Evolutionary conservation across 2,329 filamentous ascomycete species (phyloP), one percentile per base, ranked within the genome.

Genomic region (Paramyrothecium roridum): DNA sequence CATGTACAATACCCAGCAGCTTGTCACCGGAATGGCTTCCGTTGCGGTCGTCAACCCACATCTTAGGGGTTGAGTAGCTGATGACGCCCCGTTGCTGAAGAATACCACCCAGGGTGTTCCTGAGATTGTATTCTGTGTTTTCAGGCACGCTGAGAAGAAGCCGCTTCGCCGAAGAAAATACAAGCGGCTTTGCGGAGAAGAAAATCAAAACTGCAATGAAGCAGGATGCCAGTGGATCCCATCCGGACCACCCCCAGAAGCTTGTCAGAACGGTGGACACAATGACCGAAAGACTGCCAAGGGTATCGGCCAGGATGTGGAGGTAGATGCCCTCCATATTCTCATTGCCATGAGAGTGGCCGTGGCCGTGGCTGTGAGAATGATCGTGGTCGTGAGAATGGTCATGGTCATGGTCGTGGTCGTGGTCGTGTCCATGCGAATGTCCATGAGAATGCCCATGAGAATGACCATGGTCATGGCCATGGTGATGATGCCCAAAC

Each of bases 261-360:
- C 96, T 88, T 0, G 96, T 96, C 21, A 98, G 79, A 1, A 91
- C 77, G 0, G 95, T 99, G 8, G 92, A 97, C 34, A 92, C 85
- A 58, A 99, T 96, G 50, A 99, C 95, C 1, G 95, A 95, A 1
- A 93, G 89, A 54, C 93, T 97, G 23, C 95, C 95, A 30, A 98
- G 85, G 0, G 95, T 96, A 69, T 99, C 95, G 7, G 95, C 95
- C 26, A 98, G 80, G 52, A 99, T 90, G 67, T 99, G 95, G 20
- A 99, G 79, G 72, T 96, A 99, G 61, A 99, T 98, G 13, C 95
- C 95, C 64, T 95, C 76, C 93, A 99, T 97, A 68, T 99, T 99
- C 65, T 99, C 95, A 70, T 96, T 96, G 58, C 91, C 89, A 65
- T 93, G 89, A n/a, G 66, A 61, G 56, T 68, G 75, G 61, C 22